These are phyloP conservation scores for Bipolaris victoriae DNA, from an alignment of 2,329 filamentous ascomycete genomes.

Conservation along the genomic window DNA sequence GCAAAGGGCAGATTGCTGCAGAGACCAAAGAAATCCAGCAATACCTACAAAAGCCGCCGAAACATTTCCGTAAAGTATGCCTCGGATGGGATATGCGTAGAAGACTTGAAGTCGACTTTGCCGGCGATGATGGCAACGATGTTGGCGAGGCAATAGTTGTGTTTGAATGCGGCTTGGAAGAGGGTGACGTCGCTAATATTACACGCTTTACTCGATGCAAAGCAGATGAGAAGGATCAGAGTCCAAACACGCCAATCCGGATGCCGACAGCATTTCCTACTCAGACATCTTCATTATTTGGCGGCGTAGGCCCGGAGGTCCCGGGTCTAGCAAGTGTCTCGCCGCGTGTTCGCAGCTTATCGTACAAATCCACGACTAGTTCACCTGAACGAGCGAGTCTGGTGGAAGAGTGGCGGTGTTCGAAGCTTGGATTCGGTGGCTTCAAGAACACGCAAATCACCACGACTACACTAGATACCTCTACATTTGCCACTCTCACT, in stretches of 20 bases:
- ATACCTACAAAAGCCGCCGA: slow-evolving; percentile 74
- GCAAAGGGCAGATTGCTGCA: slow-evolving; percentile 70
- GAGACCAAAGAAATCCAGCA: slow-evolving; percentile 84
- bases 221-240: slow-evolving; percentile 41
- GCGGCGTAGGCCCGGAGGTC: slow-evolving; percentile 47
- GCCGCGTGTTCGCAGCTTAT: slow-evolving; percentile 39
- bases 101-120: slow-evolving; percentile 86
- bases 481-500: slow-evolving; percentile 72
- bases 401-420: slow-evolving; percentile 70
- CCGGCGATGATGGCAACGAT: slow-evolving; percentile 74
- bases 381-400: slow-evolving; percentile 46
- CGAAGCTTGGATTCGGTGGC: slow-evolving; percentile 66
- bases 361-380: slow-evolving; percentile 44
- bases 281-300: slow-evolving; percentile 57
- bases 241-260: slow-evolving; percentile 22
- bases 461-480: slow-evolving; percentile 74
- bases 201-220: slow-evolving; percentile 65
- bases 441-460: slow-evolving; percentile 68
- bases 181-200: slow-evolving; percentile 60
- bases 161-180: slow-evolving; percentile 72
- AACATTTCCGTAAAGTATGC: slow-evolving; percentile 78
- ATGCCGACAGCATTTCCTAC: slow-evolving; percentile 24
- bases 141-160: slow-evolving; percentile 80
- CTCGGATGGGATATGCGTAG: slow-evolving; percentile 92
- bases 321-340: slow-evolving; percentile 27